Conservation (phyloP, 192 early-diverging fungal genomes). For the Thamnidium elegans region DNA sequence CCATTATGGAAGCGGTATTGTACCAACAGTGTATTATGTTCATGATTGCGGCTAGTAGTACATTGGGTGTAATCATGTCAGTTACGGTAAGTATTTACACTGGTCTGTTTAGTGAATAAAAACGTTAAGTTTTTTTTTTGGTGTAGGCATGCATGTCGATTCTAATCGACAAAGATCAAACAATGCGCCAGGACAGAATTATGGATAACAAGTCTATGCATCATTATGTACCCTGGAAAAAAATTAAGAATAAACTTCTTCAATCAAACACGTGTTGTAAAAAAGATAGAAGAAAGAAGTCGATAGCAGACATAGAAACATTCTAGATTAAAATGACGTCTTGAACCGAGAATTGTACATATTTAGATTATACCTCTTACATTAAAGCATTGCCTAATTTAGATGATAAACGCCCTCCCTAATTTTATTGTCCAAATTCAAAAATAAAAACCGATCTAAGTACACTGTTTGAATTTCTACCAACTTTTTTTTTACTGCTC, state of each 20-base stretch:
- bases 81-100: conserved; percentile 40
- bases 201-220: conserved; percentile 12
- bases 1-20: conserved; percentile 72
- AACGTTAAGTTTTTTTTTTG: neutral
- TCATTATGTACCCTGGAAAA: neutral
- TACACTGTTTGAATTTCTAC: too few species aligned
- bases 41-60: conserved; percentile 76
- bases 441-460: too few species aligned
- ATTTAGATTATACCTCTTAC: too few species aligned
- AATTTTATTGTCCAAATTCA: too few species aligned
- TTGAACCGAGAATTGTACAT: too few species aligned
- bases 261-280: too few species aligned
- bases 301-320: too few species aligned
- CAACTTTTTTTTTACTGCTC: too few species aligned
- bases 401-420: too few species aligned
- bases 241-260: neutral
- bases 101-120: neutral
- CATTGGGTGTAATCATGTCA: conserved; percentile 56
- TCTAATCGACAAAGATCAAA: conserved; percentile 23
- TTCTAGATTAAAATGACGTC: too few species aligned
- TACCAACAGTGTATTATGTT: conserved; percentile 88
- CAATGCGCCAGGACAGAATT: conserved; percentile 17
- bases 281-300: too few species aligned
- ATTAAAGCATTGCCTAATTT: too few species aligned
- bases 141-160: conserved; percentile 21